Evolutionary conservation across 768 basidiomycete species (phyloP).

Genomic region (Phlebiopsis flavidoalba): DNA sequence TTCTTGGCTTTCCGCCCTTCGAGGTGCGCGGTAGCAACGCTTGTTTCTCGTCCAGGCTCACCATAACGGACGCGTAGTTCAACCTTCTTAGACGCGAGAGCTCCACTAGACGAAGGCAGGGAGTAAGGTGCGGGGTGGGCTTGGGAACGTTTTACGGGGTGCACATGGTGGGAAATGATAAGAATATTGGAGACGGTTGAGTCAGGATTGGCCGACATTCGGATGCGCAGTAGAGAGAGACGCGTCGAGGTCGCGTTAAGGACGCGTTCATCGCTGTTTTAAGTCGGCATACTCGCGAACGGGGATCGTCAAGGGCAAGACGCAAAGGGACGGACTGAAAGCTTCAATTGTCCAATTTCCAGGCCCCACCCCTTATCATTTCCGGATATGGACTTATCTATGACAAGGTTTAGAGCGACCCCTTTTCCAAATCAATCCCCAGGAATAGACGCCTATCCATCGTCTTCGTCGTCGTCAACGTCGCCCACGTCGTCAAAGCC

Average conservation of each 20-base stretch:
- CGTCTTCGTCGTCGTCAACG: constrained; percentile 13
- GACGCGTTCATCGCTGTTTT: neutral
- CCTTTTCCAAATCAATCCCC: neutral
- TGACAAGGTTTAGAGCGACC: no score
- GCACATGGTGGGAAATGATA: neutral
- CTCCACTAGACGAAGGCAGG: neutral
- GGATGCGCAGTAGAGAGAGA: neutral
- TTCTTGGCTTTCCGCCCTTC: neutral
- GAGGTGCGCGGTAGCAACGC: constrained; percentile 7
- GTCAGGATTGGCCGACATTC: neutral
- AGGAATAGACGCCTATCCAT: constrained; percentile 2
- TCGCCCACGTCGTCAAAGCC: constrained; percentile 19
- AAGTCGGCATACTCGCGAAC: neutral
- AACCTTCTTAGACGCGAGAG: neutral
- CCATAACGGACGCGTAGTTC: neutral
- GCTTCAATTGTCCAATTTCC: no score
- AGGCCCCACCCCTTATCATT: neutral
- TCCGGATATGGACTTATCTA: neutral
- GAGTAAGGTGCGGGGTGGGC: neutral
- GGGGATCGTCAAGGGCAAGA: neutral
- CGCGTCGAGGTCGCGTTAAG: neutral
- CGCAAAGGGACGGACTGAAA: no score
- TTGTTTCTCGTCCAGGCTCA: constrained; percentile 13
- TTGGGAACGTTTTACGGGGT: neutral
- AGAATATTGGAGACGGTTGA: neutral